Conservation (phyloP, 768 basidiomycete genomes). For the Strobilomyces confusus region DNA sequence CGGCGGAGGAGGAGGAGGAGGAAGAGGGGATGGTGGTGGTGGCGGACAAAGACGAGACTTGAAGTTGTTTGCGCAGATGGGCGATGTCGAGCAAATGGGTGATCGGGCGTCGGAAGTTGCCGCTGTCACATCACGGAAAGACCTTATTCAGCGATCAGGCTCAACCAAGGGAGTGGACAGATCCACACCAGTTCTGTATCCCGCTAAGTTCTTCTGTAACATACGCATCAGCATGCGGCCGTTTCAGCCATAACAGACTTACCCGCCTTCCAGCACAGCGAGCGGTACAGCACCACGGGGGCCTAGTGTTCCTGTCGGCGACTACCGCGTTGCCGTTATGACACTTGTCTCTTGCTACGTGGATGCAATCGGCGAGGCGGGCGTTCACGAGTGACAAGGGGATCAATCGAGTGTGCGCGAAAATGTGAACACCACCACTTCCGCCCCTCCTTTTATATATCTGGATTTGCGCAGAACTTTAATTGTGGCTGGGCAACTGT, state of each 20-base stretch:
- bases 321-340: constrained; percentile 11
- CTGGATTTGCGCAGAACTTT: constrained; percentile 27
- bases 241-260: constrained; percentile 16
- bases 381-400: background rate
- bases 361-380: constrained; percentile 1
- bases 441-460: constrained; percentile 24
- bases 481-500: constrained; percentile 25
- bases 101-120: constrained; percentile 58
- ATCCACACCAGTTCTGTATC: constrained; percentile 25
- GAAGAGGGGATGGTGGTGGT: constrained; percentile 22
- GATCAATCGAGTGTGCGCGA: constrained; percentile 9
- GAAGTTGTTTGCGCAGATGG: constrained; percentile 26
- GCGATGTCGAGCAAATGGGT: constrained; percentile 39
- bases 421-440: constrained; percentile 15
- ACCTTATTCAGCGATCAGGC: constrained; percentile 40
- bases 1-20: constrained; percentile 47
- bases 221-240: constrained; percentile 16
- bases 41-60: constrained; percentile 34
- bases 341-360: constrained; percentile 9
- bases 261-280: constrained; percentile 11
- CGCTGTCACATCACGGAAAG: constrained; percentile 39
- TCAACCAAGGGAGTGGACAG: constrained; percentile 19
- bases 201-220: constrained; percentile 8
- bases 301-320: background rate
- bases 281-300: constrained; percentile 5